phyloP scores from a whole-genome alignment of 1,139 yeast species.

The Pichia sp. region DNA sequence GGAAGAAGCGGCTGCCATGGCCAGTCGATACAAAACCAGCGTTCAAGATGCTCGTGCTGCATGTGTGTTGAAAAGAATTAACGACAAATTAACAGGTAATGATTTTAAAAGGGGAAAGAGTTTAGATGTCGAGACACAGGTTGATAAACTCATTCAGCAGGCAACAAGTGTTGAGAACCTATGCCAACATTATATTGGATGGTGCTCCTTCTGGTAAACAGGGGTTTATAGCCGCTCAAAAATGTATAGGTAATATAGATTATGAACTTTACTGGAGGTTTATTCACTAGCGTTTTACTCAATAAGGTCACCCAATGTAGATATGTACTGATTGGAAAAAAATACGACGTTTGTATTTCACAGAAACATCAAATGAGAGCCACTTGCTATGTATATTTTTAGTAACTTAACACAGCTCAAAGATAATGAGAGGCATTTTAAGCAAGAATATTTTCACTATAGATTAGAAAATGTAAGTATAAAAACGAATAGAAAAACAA shows the following conservation, averaged over 20 bases:
- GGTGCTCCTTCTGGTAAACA: constrained; percentile 94
- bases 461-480: background rate
- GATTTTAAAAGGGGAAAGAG: constrained; percentile 72
- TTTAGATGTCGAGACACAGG: constrained; percentile 81
- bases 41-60: constrained; percentile 88
- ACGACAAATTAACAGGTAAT: constrained; percentile 89
- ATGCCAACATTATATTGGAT: constrained; percentile 95
- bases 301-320: too few species aligned
- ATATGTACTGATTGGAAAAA: too few species aligned
- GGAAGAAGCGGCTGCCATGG: constrained; percentile 63
- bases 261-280: too few species aligned
- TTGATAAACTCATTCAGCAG: constrained; percentile 87
- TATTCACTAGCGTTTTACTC: too few species aligned
- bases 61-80: constrained; percentile 79
- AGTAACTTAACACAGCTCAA: too few species aligned
- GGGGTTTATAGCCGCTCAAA: too few species aligned
- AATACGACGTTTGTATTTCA: too few species aligned
- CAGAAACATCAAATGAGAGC: too few species aligned
- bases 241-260: too few species aligned
- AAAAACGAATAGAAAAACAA: background rate
- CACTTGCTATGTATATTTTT: too few species aligned
- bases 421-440: too few species aligned
- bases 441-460: too few species aligned
- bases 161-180: constrained; percentile 95
- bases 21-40: constrained; percentile 69